Percentiles rank a stretch among this genome's conserved stretches.
Conservation (phyloP, 306 rosid species). For the Oxytropis ochrocephala region DNA sequence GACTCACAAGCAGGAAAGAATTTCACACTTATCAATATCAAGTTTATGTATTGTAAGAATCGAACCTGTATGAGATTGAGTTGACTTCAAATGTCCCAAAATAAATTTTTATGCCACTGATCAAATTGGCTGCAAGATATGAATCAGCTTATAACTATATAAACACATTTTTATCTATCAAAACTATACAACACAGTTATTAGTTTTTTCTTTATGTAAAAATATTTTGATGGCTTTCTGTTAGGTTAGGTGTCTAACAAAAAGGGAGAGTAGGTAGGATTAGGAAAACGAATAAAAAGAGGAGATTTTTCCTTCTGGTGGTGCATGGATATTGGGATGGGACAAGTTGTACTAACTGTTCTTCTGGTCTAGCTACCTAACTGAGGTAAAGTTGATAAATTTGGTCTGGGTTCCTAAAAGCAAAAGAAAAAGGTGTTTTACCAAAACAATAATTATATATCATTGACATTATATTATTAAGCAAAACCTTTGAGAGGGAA, state of each 20-base stretch:
- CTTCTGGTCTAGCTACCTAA: neutral
- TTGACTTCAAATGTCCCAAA: no score
- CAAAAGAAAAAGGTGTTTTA: slow-evolving; percentile 15
- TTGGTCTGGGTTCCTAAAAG: slow-evolving; percentile 16
- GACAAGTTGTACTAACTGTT: neutral
- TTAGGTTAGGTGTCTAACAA: neutral
- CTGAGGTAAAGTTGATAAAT: slow-evolving; percentile 6
- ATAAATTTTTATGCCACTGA: no score
- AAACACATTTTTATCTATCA: no score
- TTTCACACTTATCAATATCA: no score
- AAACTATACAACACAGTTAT: neutral
- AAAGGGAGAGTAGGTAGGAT: slow-evolving; percentile 1
- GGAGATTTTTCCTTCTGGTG: slow-evolving; percentile 2
- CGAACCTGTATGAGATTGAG: no score
- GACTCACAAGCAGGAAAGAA: no score
- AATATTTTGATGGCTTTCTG: neutral
- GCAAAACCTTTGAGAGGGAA: neutral
- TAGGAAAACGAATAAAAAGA: slow-evolving; percentile 3
- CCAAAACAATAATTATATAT: neutral
- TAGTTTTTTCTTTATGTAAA: neutral
- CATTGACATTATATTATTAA: neutral
- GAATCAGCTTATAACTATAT: no score
- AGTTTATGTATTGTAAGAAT: no score
- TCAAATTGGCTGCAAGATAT: no score
- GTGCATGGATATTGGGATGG: neutral